These are phyloP conservation scores for Penicillium psychrofluorescens DNA, from an alignment of 495 filamentous ascomycete genomes.

Conservation along the genomic window DNA sequence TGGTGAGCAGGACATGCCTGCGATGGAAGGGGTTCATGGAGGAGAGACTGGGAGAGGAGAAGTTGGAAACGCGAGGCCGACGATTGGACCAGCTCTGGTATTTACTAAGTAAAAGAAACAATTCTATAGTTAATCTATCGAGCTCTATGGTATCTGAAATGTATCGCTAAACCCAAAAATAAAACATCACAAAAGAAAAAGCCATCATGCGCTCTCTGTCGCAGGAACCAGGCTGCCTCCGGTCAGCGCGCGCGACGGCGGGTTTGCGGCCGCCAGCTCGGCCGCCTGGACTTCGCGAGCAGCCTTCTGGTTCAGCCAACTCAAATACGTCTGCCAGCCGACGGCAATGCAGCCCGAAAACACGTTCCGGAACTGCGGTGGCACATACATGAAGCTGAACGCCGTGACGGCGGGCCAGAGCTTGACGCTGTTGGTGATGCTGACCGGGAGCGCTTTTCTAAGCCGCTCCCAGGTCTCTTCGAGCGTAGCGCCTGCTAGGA, in stretches of 20 bases:
- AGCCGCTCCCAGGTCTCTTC: constrained; percentile 62
- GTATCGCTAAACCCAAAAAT: constrained; percentile 1
- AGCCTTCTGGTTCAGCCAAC: constrained; percentile 69
- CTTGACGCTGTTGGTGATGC: constrained; percentile 73
- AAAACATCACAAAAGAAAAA: constrained; percentile 9
- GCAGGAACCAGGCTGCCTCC: constrained; percentile 7
- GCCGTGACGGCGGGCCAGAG: constrained; percentile 87
- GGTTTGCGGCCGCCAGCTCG: constrained; percentile 19
- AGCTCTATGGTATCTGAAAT: constrained; percentile 12
- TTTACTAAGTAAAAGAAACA: background rate
- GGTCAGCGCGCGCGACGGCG: constrained; percentile 3
- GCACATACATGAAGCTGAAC: constrained; percentile 78
- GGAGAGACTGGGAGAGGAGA: constrained; percentile 2
- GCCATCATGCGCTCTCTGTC: constrained; percentile 18
- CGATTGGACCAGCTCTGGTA: background rate
- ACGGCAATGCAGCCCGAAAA: constrained; percentile 73
- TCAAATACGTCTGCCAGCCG: constrained; percentile 89
- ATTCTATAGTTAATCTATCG: constrained; percentile 2
- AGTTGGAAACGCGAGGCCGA: constrained; percentile 1
- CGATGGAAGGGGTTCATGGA: constrained; percentile 14
- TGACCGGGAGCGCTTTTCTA: constrained; percentile 66
- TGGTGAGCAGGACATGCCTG: constrained; percentile 35
- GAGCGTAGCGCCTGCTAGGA: constrained; percentile 48
- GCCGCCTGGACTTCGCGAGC: constrained; percentile 45
- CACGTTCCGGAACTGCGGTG: constrained; percentile 67